These are phyloP conservation scores for Galeopsis tetrahit DNA, from an alignment of 257 asterid species.

Conservation along the genomic window DNA sequence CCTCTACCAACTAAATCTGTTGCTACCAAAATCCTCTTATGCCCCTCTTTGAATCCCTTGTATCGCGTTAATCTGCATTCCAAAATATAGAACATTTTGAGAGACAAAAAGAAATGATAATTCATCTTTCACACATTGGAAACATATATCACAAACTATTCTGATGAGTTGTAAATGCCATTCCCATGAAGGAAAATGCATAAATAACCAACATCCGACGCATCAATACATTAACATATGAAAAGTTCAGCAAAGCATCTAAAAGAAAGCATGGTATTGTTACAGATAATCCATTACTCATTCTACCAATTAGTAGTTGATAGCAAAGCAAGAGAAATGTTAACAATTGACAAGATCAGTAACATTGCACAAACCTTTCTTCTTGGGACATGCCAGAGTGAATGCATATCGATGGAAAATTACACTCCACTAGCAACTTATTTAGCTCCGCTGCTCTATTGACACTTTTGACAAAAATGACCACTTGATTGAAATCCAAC, in stretches of 20 bases:
- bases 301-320: not conserved
- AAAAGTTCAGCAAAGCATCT: not conserved
- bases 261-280: not conserved
- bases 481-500: conserved; percentile 90
- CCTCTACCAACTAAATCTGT: conserved; percentile 97
- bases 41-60: conserved; percentile 93
- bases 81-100: conserved; percentile 6
- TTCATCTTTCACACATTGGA: not conserved
- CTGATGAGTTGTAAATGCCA: not conserved
- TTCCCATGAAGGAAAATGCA: conserved; percentile 1
- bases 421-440: conserved; percentile 89
- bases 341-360: not conserved
- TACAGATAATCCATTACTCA: conserved; percentile 14
- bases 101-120: not conserved
- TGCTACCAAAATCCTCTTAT: conserved; percentile 90
- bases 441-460: conserved; percentile 88
- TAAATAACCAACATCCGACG: not conserved
- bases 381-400: conserved; percentile 99
- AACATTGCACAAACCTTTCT: conserved; percentile 62
- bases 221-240: not conserved
- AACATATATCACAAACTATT: not conserved
- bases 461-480: conserved; percentile 91
- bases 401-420: conserved; percentile 89
- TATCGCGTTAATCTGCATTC: conserved; percentile 72
- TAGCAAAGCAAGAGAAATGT: not conserved